phyloP scores from a whole-genome alignment of 2,329 filamentous ascomycete species.

The Calonectria henricotiae region DNA sequence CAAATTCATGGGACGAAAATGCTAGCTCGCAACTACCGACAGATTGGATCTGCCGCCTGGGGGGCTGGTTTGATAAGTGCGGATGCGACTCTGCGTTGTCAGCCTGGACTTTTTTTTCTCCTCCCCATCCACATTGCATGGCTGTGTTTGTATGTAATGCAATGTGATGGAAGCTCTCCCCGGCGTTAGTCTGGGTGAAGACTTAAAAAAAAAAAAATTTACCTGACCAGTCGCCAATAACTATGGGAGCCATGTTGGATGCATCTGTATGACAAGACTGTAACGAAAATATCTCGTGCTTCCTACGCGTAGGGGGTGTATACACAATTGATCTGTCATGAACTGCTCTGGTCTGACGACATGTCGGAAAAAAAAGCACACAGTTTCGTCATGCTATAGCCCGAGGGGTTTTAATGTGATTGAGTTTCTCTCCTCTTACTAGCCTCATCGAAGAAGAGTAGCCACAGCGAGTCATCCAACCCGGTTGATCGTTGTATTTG shows the following conservation, averaged over 20 bases:
- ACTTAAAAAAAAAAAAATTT: background rate
- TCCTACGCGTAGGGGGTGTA: conserved; percentile 2
- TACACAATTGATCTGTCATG: conserved; percentile 4
- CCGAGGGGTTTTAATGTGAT: conserved; percentile 1
- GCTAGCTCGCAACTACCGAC: conserved; percentile 35
- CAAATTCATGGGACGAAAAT: conserved; percentile 13
- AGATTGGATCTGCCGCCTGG: conserved; percentile 39
- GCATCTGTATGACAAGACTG: conserved; percentile 28
- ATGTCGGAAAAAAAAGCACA: background rate
- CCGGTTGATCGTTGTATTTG: background rate
- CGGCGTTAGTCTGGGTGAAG: conserved; percentile 29
- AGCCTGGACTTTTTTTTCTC: conserved; percentile 10
- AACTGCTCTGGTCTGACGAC: background rate
- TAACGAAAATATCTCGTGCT: conserved; percentile 35
- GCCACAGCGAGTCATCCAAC: conserved; percentile 14
- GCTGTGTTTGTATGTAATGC: conserved; percentile 3
- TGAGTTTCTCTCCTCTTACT: conserved; percentile 12
- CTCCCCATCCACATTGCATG: background rate
- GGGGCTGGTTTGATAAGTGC: conserved; percentile 20
- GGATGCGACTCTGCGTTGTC: conserved; percentile 38
- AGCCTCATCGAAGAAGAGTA: conserved; percentile 8
- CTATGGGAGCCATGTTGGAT: conserved; percentile 9
- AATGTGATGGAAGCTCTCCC: conserved; percentile 15
- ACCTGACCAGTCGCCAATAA: conserved; percentile 9
- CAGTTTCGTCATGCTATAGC: conserved; percentile 11